Evolutionary conservation across 2,329 filamentous ascomycete species (phyloP).

Genomic region (Ophiostoma ips): DNA sequence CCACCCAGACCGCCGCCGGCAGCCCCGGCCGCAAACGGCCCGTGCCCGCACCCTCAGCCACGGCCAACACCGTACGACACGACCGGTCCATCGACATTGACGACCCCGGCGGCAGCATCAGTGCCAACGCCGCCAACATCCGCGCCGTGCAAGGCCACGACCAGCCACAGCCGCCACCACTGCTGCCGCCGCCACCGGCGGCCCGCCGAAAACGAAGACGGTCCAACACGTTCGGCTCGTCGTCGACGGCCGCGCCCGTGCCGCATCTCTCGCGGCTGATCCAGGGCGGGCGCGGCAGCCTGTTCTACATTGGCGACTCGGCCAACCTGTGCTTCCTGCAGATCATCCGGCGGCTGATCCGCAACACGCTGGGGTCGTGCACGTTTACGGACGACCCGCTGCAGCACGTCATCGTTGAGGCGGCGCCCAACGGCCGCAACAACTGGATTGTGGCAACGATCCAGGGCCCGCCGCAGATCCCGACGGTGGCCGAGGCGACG

Average conservation of each 20-base stretch:
- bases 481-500: conserved; percentile 15
- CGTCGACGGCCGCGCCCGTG: conserved; percentile 6
- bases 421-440: conserved; percentile 17
- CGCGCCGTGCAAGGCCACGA: not conserved
- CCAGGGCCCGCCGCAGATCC: conserved; percentile 12
- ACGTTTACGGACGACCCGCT: conserved; percentile 22
- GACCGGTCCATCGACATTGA: conserved; percentile 4
- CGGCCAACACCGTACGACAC: not conserved
- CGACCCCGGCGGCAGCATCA: not conserved
- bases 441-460: conserved; percentile 17
- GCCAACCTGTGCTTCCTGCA: conserved; percentile 23
- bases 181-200: not conserved
- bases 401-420: conserved; percentile 22
- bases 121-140: too few species aligned
- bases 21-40: conserved; percentile 5
- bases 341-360: conserved; percentile 21
- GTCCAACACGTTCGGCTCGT: not conserved
- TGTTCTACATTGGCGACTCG: conserved; percentile 25
- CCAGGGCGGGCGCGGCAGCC: conserved; percentile 20
- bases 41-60: not conserved
- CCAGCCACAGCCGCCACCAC: not conserved
- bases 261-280: conserved; percentile 20
- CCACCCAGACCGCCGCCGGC: not conserved
- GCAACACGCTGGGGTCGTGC: conserved; percentile 19
- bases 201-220: conserved; percentile 4